These are phyloP conservation scores for Pilatotrama ljubarskyi DNA, from an alignment of 768 basidiomycete species.

Conservation along the genomic window DNA sequence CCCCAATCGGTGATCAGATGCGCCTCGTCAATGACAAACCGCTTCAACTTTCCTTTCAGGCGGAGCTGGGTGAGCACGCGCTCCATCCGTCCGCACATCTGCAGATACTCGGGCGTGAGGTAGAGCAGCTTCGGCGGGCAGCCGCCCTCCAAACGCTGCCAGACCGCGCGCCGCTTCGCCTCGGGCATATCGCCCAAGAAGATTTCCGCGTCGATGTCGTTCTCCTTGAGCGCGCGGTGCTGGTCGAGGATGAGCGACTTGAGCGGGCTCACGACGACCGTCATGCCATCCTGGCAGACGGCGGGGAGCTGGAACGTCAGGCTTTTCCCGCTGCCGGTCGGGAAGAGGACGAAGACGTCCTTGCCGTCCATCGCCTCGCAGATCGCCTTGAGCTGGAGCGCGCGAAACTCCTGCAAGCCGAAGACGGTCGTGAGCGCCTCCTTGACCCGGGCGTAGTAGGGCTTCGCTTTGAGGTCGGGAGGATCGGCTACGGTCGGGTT, in stretches of 20 bases:
- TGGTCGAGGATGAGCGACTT: slow-evolving; percentile 90
- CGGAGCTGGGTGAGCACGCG: slow-evolving; percentile 61
- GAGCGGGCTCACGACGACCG: slow-evolving; percentile 89
- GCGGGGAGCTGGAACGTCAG: slow-evolving; percentile 91
- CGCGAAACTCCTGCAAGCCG: slow-evolving; percentile 65
- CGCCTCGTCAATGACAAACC: slow-evolving; percentile 96
- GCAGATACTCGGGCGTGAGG: slow-evolving; percentile 88
- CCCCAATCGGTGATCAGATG: slow-evolving; percentile 97
- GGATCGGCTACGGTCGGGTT: background rate
- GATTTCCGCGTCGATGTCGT: slow-evolving; percentile 67
- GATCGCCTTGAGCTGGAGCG: slow-evolving; percentile 87
- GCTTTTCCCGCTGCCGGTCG: slow-evolving; percentile 92
- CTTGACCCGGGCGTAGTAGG: slow-evolving; percentile 37
- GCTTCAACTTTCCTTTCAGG: slow-evolving; percentile 57
- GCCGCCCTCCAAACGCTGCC: slow-evolving; percentile 44
- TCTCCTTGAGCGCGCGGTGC: slow-evolving; percentile 61
- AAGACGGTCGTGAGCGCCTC: slow-evolving; percentile 60
- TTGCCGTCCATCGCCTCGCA: slow-evolving; percentile 72
- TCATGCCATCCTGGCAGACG: slow-evolving; percentile 75
- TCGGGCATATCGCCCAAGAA: slow-evolving; percentile 59
- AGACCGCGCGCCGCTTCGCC: slow-evolving; percentile 40
- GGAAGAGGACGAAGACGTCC: slow-evolving; percentile 95
- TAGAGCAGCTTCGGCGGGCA: slow-evolving; percentile 73
- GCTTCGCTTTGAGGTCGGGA: slow-evolving; percentile 11
- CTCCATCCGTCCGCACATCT: slow-evolving; percentile 57